A percentile compares a stretch with the other conserved stretches of the same genome.
These are phyloP conservation scores for Neurospora sp. DNA, from an alignment of 495 filamentous ascomycete species.

Conservation along the genomic window DNA sequence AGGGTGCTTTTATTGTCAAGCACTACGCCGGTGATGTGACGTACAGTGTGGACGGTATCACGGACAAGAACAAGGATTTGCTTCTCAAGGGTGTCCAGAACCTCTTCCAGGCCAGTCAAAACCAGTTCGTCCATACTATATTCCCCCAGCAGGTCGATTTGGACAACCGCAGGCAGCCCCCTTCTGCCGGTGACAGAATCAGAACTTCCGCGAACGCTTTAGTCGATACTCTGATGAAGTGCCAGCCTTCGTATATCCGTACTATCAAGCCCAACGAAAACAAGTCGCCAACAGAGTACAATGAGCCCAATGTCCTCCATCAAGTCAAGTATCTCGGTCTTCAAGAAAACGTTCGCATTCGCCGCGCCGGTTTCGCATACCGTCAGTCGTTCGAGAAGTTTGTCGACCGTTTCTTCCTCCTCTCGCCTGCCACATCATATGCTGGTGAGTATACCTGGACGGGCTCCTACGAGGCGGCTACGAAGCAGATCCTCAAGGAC, in stretches of 20 bases:
- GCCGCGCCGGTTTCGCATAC: slow-evolving; percentile 93
- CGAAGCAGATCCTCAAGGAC: slow-evolving; percentile 92
- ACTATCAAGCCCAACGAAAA: slow-evolving; percentile 99
- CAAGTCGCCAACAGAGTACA: slow-evolving; percentile 89
- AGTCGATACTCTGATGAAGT: slow-evolving; percentile 93
- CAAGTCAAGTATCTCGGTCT: slow-evolving; percentile 99
- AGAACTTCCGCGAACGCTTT: slow-evolving; percentile 92
- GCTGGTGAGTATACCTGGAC: slow-evolving; percentile 96
- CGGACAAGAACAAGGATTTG: slow-evolving; percentile 99
- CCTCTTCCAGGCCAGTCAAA: slow-evolving; percentile 72
- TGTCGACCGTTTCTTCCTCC: slow-evolving; percentile 90
- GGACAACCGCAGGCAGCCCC: slow-evolving; percentile 88
- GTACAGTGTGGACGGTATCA: slow-evolving; percentile 94
- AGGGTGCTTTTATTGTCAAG: slow-evolving; percentile 96
- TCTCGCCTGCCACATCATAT: slow-evolving; percentile 90
- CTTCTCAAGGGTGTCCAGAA: slow-evolving; percentile 89
- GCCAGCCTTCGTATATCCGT: slow-evolving; percentile 91
- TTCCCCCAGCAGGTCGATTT: slow-evolving; percentile 94
- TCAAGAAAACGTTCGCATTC: slow-evolving; percentile 97
- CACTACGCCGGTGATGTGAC: slow-evolving; percentile 98
- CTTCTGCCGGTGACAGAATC: slow-evolving; percentile 95
- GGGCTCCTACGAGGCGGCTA: slow-evolving; percentile 73
- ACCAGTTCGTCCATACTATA: slow-evolving; percentile 72
- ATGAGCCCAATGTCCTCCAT: slow-evolving; percentile 82
- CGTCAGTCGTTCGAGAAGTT: slow-evolving; percentile 98